Conservation (phyloP, 116 monocot species). For the Trichopus zeylanicus region DNA sequence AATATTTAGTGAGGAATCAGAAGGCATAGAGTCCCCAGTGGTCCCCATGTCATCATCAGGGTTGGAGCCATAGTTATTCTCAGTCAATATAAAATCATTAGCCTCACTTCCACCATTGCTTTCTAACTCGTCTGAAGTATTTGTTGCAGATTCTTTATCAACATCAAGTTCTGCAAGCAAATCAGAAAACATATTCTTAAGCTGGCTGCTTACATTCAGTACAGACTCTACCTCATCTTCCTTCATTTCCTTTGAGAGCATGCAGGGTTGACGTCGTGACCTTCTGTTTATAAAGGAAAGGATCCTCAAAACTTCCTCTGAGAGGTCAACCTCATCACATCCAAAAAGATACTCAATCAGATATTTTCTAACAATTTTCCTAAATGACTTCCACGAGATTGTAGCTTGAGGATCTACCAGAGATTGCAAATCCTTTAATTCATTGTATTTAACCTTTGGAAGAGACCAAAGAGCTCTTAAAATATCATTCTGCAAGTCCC, state of each 20-base stretch:
- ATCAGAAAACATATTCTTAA: constrained; percentile 36
- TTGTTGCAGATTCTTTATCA: constrained; percentile 16
- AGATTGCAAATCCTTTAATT: constrained; percentile 37
- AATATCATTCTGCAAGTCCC: constrained; percentile 44
- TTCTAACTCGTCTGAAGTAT: constrained; percentile 2
- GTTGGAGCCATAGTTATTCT: constrained; percentile 23
- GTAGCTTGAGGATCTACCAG: constrained; percentile 30
- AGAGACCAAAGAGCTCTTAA: constrained; percentile 68
- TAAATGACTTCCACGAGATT: constrained; percentile 16
- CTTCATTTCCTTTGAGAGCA: constrained; percentile 18
- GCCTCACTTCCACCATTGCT: constrained; percentile 16
- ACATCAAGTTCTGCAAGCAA: constrained; percentile 8
- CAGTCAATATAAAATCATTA: constrained; percentile 39
- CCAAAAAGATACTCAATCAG: constrained; percentile 58
- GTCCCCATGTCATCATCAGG: constrained; percentile 18
- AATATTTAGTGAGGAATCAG: neutral
- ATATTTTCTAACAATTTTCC: constrained; percentile 38
- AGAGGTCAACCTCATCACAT: constrained; percentile 40
- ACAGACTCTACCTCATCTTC: constrained; percentile 54
- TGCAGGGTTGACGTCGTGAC: constrained; percentile 3
- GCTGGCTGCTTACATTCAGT: constrained; percentile 45
- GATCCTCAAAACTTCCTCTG: constrained; percentile 20
- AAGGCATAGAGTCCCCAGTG: constrained; percentile 25
- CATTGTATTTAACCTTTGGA: constrained; percentile 22
- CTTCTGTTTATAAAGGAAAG: constrained; percentile 40